A percentile compares a stretch with the other conserved stretches of the same genome.
phyloP scores from a whole-genome alignment of 331 rosid species.

The Quercus lobata region DNA sequence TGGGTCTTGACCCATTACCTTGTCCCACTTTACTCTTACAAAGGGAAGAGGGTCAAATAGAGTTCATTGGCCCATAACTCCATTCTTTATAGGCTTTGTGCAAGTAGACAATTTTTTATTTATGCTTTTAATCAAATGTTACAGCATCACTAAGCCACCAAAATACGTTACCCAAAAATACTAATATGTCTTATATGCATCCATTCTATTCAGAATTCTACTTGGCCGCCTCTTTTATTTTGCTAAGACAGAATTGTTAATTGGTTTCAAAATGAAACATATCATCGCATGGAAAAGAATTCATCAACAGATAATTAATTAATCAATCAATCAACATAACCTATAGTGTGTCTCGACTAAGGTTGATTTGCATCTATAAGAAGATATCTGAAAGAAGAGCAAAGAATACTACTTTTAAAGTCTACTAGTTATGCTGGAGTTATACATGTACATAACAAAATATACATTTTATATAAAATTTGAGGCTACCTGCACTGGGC shows the following conservation, averaged over 20 bases:
- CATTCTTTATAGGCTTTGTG: not conserved
- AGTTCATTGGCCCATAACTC: not conserved
- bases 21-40: no score
- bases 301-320: not conserved
- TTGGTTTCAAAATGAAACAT: not conserved
- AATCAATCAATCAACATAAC: not conserved
- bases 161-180: not conserved
- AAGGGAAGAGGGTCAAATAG: no score
- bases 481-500: slow-evolving; percentile 85
- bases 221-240: not conserved
- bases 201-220: not conserved
- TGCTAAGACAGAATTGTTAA: not conserved
- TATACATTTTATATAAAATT: not conserved
- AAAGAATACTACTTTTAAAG: not conserved
- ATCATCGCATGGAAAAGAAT: not conserved
- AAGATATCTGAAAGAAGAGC: not conserved
- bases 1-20: no score
- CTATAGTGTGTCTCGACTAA: not conserved
- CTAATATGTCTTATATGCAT: not conserved
- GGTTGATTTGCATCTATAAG: not conserved
- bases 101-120: not conserved
- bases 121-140: not conserved
- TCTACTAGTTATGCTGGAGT: not conserved
- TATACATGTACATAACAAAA: not conserved
- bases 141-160: not conserved